Conservation (phyloP, 225 moss, liverwort and hornwort species). For the Anthoceros angustus region DNA sequence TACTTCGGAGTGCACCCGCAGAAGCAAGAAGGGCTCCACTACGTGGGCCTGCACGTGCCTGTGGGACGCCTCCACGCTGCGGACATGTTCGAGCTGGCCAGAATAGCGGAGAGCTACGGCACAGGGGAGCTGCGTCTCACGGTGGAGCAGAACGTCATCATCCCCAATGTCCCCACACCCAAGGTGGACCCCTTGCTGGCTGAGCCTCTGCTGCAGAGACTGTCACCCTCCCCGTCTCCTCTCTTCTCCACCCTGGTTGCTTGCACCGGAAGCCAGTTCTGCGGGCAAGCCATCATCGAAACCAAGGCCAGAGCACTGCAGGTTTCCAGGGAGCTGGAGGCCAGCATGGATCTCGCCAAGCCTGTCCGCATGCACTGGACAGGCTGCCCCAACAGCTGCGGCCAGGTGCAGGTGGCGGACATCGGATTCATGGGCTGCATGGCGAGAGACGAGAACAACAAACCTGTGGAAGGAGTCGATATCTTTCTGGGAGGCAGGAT, state of each 20-base stretch:
- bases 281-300: slow-evolving; percentile 68
- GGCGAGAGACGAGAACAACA: slow-evolving; percentile 66
- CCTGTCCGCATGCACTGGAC: slow-evolving; percentile 85
- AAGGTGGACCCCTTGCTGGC: slow-evolving; percentile 33
- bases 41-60: slow-evolving; percentile 71
- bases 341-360: slow-evolving; percentile 49
- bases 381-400: slow-evolving; percentile 84
- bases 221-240: slow-evolving; percentile 41
- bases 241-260: slow-evolving; percentile 59
- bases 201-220: slow-evolving; percentile 52
- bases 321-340: slow-evolving; percentile 62
- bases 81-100: slow-evolving; percentile 82
- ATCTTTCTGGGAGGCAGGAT: slow-evolving; percentile 62
- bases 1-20: slow-evolving; percentile 67
- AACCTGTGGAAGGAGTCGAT: slow-evolving; percentile 58
- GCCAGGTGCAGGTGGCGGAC: slow-evolving; percentile 83
- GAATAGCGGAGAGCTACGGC: slow-evolving; percentile 75
- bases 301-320: slow-evolving; percentile 53
- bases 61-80: slow-evolving; percentile 90
- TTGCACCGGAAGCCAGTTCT: slow-evolving; percentile 86
- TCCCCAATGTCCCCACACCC: slow-evolving; percentile 55
- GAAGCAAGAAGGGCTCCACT: slow-evolving; percentile 61
- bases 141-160: slow-evolving; percentile 76
- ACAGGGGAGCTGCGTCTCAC: slow-evolving; percentile 69
- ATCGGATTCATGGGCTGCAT: slow-evolving; percentile 84